These are phyloP conservation scores for Trichoderma sp. DNA, from an alignment of 2,329 filamentous ascomycete species.

Conservation along the genomic window DNA sequence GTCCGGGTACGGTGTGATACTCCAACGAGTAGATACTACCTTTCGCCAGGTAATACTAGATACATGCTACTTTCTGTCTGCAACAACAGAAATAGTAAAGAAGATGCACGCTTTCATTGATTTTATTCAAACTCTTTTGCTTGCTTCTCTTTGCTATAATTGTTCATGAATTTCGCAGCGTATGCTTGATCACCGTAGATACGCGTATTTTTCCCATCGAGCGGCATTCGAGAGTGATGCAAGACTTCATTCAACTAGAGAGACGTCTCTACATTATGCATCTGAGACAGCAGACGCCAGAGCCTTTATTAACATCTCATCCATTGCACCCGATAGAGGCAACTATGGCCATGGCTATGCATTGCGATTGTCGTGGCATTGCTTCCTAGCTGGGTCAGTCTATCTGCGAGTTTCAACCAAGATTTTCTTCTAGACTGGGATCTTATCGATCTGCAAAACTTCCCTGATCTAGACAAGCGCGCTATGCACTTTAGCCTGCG, in stretches of 20 bases:
- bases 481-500: background rate
- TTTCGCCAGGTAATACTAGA: background rate
- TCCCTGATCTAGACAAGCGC: slow-evolving; percentile 1
- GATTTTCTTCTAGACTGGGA: background rate
- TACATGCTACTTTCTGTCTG: background rate
- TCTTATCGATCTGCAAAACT: slow-evolving; percentile 5
- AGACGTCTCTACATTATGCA: background rate
- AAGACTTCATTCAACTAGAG: background rate
- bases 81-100: background rate
- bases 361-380: background rate
- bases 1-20: background rate
- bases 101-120: background rate
- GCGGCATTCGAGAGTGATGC: background rate
- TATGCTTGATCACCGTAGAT: background rate
- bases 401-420: background rate
- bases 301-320: background rate
- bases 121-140: background rate
- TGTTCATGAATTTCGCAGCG: background rate
- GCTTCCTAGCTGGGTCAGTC: background rate
- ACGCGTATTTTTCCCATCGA: background rate
- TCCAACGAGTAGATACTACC: background rate
- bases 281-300: background rate
- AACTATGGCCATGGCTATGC: background rate
- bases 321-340: background rate
- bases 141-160: background rate